These are phyloP conservation scores for Dactylellina parvicollis DNA, from an alignment of 2,329 filamentous ascomycete species.

Conservation along the genomic window DNA sequence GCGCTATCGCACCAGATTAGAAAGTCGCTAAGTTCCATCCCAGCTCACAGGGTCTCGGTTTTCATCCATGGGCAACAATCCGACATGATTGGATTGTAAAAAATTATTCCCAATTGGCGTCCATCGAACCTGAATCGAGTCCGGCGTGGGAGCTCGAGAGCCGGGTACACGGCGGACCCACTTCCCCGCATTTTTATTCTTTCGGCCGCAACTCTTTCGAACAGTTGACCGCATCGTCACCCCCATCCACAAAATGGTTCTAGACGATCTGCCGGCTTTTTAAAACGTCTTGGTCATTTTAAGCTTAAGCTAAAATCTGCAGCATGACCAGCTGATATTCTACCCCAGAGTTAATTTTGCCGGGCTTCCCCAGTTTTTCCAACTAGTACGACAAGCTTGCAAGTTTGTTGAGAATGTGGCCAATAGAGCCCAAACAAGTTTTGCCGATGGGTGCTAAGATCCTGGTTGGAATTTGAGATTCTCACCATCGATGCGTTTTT, in stretches of 20 bases:
- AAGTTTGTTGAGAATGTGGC: neutral
- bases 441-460: neutral
- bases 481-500: constrained; percentile 15
- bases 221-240: neutral
- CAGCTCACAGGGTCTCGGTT: too few species aligned
- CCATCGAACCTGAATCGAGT: neutral
- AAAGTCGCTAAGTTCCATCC: too few species aligned
- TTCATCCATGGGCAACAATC: too few species aligned
- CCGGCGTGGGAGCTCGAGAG: neutral
- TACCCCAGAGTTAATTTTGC: neutral
- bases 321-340: constrained; percentile 4
- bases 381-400: neutral
- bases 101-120: too few species aligned
- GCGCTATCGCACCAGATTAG: too few species aligned
- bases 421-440: neutral
- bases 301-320: constrained; percentile 4
- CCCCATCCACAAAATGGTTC: neutral
- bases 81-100: too few species aligned
- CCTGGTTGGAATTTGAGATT: neutral
- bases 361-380: neutral
- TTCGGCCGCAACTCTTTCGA: constrained; percentile 3
- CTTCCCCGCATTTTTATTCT: constrained; percentile 22
- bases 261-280: constrained; percentile 7
- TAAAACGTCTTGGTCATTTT: constrained; percentile 2
- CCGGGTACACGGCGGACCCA: constrained; percentile 7